Base-by-base conservation (phyloP, 768 basidiomycete genomes). In the Lactarius deliciosus region DNA sequence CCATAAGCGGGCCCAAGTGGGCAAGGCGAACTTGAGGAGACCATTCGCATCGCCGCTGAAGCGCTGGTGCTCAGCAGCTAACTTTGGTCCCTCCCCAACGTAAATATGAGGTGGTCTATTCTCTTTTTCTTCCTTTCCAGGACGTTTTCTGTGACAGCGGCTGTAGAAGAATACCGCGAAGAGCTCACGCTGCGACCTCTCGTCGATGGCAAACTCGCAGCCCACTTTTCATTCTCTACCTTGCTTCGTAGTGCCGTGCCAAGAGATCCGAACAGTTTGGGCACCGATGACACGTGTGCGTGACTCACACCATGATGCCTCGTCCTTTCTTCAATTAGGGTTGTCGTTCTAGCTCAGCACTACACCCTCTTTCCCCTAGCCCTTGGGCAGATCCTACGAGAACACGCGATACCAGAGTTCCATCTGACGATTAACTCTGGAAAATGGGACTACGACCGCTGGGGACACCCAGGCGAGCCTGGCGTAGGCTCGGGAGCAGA, bases 351-450 rank as follows among this genome's bases (percentile, higher is more conserved):
- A 93, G 91, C 86, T 53, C 92, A 92, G 76, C 94, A 97, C 72
- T 94, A 94, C 71, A 87, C 85, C 4, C 75, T 97, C 16, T 93
- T 97, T 68, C 95, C 96, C 0, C 83, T 96, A 18, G 82, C 90
- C 2, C 81, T 98, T 20, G 91, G 95, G 4, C 90, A 96, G 73
- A 89, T 98, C 43, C 80, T 98, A 22, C 86, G 89, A 64, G 85
- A 90, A 75, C 91, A 96, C 75, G 86, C 89, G 1, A 86, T 96
- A 28, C 88, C 93, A 0, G 93, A 96, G 70, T 81, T 98, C 25
- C 92, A 96, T 72, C 84, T 98, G 8, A 88, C 90, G 11, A 81
- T 98, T 45, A 96, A 96, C 63, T 88, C 95, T 15, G 96, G 96
- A 22, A 90, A 88, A 71, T 98, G 96, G 96, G 83, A 91, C 74